Percentiles rank a stretch among this genome's conserved stretches.
Evolutionary conservation across 2,329 filamentous ascomycete species (phyloP).

Genomic region (Fusarium mangiferae): DNA sequence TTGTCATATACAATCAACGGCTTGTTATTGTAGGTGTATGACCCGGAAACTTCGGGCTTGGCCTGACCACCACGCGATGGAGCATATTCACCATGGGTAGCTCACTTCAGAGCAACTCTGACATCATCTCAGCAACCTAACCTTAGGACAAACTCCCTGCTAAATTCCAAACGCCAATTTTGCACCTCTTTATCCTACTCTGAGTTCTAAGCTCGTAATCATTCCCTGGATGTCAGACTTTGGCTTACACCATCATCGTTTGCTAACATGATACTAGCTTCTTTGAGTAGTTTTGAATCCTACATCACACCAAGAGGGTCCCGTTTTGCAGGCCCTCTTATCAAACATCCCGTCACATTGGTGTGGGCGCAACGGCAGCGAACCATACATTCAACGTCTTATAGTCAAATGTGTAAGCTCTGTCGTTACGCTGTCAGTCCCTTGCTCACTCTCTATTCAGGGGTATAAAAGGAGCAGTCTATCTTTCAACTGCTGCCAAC

Average conservation of each 20-base stretch:
- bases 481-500: background rate
- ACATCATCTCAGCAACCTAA: background rate
- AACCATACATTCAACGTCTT: background rate
- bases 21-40: background rate
- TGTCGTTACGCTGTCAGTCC: background rate
- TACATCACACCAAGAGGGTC: constrained; percentile 1
- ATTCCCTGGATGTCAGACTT: constrained; percentile 14
- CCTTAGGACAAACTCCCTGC: background rate
- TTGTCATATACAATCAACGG: background rate
- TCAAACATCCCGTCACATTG: background rate
- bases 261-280: constrained; percentile 11
- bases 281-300: constrained; percentile 7
- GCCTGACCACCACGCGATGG: constrained; percentile 9
- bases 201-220: background rate
- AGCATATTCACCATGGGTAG: background rate
- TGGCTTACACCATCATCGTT: constrained; percentile 23
- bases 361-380: background rate
- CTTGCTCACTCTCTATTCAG: constrained; percentile 4
- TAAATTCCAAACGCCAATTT: background rate
- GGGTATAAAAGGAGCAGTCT: constrained; percentile 11
- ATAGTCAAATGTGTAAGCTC: background rate
- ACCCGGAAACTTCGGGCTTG: background rate
- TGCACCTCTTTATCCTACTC: background rate
- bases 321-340: background rate
- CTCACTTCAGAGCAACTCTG: background rate